These are phyloP conservation scores for Diplodia corticola DNA, from an alignment of 2,329 filamentous ascomycete species.

Conservation along the genomic window DNA sequence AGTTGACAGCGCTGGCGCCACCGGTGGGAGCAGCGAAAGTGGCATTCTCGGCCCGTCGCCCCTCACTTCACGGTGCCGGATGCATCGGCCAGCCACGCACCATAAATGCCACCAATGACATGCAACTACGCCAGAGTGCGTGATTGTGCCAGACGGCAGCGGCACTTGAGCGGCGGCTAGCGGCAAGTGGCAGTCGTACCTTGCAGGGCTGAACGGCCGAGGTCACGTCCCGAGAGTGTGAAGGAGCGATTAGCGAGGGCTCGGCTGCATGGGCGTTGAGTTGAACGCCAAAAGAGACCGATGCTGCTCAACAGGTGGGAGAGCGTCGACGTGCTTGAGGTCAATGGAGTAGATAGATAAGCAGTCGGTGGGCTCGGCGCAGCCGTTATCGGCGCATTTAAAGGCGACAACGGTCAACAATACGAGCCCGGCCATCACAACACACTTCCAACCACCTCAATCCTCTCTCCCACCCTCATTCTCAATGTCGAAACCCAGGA, in stretches of 20 bases:
- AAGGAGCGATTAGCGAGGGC: too few relatives aligned
- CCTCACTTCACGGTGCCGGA: not conserved
- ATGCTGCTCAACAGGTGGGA: too few relatives aligned
- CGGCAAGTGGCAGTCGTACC: not conserved
- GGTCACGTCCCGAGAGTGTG: too few relatives aligned
- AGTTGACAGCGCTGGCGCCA: not conserved
- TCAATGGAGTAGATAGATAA: too few relatives aligned
- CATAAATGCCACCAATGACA: not conserved
- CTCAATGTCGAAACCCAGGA: constrained; percentile 5
- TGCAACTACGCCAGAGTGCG: not conserved
- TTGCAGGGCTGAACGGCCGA: not conserved
- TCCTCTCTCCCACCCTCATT: too few relatives aligned
- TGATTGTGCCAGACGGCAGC: not conserved
- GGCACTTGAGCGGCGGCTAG: not conserved
- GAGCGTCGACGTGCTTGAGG: too few relatives aligned
- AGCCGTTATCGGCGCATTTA: constrained; percentile 13
- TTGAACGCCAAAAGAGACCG: too few relatives aligned
- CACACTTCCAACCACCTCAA: not conserved
- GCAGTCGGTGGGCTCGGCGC: not conserved
- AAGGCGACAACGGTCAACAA: not conserved
- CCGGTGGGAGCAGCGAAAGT: not conserved
- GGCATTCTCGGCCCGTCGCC: not conserved
- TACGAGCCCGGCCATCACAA: not conserved
- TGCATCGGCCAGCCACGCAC: not conserved
- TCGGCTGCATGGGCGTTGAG: too few relatives aligned